These are phyloP conservation scores for Penicillium antarcticum DNA, from an alignment of 495 filamentous ascomycete genomes.

Conservation along the genomic window DNA sequence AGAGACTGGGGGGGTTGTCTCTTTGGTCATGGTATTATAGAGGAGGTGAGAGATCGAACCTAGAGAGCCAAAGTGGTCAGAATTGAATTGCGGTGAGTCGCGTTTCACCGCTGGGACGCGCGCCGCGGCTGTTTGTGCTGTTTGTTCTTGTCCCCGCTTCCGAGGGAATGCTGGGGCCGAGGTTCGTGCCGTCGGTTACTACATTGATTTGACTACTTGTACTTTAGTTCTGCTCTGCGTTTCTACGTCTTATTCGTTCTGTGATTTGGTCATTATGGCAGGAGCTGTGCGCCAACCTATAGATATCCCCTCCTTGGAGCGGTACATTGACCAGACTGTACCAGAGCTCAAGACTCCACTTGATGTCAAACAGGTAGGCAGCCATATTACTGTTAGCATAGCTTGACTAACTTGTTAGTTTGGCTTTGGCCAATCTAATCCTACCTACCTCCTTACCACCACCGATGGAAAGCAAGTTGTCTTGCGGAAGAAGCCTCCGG, in stretches of 20 bases:
- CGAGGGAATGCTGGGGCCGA: slow-evolving; percentile 22
- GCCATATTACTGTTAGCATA: neutral
- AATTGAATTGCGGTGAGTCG: slow-evolving; percentile 32
- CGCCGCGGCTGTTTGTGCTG: slow-evolving; percentile 18
- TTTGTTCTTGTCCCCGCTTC: slow-evolving; percentile 12
- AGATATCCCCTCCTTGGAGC: slow-evolving; percentile 70
- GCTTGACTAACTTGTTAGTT: slow-evolving; percentile 54
- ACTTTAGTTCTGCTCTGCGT: slow-evolving; percentile 4
- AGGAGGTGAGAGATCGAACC: slow-evolving; percentile 1
- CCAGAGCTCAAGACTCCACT: slow-evolving; percentile 78
- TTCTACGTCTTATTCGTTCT: neutral
- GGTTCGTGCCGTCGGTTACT: slow-evolving; percentile 14
- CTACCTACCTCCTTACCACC: slow-evolving; percentile 84
- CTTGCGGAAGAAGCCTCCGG: slow-evolving; percentile 93
- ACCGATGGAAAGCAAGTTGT: slow-evolving; percentile 68
- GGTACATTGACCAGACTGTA: slow-evolving; percentile 70
- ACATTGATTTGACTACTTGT: neutral
- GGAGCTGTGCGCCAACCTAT: slow-evolving; percentile 86
- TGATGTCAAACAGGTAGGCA: slow-evolving; percentile 78
- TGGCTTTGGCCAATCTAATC: slow-evolving; percentile 95
- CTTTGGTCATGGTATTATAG: slow-evolving; percentile 51
- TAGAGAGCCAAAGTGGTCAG: neutral
- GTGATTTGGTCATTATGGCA: slow-evolving; percentile 60
- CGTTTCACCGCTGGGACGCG: slow-evolving; percentile 35
- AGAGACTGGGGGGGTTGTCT: slow-evolving; percentile 40